Percentiles rank a stretch among this genome's conserved stretches.
Evolutionary conservation across 768 basidiomycete genomes (phyloP).

Genomic region (Strobilomyces dryophilus): DNA sequence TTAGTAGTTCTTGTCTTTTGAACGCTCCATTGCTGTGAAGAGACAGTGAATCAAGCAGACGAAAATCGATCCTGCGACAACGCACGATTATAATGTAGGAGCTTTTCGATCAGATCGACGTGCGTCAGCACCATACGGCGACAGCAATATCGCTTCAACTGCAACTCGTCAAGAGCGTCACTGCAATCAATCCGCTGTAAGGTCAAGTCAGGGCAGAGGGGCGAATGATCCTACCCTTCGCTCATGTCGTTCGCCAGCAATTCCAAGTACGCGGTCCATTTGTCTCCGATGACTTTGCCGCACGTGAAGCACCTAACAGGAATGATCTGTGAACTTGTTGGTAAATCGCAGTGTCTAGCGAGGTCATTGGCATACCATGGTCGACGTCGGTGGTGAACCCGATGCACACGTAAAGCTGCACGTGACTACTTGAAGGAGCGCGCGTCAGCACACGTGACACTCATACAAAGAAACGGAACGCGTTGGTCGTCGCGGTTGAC

Average conservation of each 20-base stretch:
- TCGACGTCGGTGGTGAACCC: neutral
- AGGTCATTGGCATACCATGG: slow-evolving; percentile 21
- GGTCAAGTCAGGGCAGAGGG: neutral
- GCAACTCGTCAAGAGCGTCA: slow-evolving; percentile 84
- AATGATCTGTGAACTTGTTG: slow-evolving; percentile 64
- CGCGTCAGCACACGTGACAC: no score
- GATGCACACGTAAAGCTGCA: no score
- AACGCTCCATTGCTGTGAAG: slow-evolving; percentile 29
- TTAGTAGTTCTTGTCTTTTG: slow-evolving; percentile 27
- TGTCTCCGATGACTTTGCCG: slow-evolving; percentile 96
- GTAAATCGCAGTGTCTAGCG: neutral
- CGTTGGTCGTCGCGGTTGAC: no score
- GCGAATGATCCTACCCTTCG: slow-evolving; percentile 68
- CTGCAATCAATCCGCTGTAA: slow-evolving; percentile 35
- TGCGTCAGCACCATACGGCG: slow-evolving; percentile 96
- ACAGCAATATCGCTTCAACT: slow-evolving; percentile 93
- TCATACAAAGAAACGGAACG: no score
- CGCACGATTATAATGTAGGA: slow-evolving; percentile 91
- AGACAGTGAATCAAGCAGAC: neutral
- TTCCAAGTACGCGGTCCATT: slow-evolving; percentile 87
- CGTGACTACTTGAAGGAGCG: no score
- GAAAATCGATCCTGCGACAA: slow-evolving; percentile 28
- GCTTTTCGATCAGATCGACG: slow-evolving; percentile 96
- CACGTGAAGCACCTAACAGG: slow-evolving; percentile 96
- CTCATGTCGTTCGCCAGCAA: slow-evolving; percentile 74